Evolutionary conservation across 768 basidiomycete genomes (phyloP).

Genomic region (Lactarius hatsudake): DNA sequence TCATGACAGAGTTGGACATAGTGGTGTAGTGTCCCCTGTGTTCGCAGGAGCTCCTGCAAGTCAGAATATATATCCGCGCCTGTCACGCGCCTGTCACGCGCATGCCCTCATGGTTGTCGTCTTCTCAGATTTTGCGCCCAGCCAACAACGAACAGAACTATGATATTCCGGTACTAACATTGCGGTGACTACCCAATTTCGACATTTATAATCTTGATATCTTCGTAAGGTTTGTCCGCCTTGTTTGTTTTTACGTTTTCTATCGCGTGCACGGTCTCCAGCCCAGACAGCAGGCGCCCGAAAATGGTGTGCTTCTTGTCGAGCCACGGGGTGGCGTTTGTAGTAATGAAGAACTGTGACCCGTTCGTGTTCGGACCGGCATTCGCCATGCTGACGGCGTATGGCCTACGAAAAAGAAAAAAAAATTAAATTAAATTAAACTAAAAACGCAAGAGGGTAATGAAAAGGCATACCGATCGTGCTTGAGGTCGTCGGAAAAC

Average conservation of each 20-base stretch:
- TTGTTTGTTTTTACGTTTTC: conserved; percentile 88
- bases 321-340: conserved; percentile 89
- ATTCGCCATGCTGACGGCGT: conserved; percentile 95
- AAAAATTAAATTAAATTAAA: neutral
- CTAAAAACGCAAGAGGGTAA: neutral
- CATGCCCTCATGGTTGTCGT: too few species aligned
- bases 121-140: too few species aligned
- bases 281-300: conserved; percentile 79
- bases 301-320: conserved; percentile 94
- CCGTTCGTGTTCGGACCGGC: conserved; percentile 90
- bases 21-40: neutral
- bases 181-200: conserved; percentile 53
- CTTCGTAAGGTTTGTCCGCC: conserved; percentile 85
- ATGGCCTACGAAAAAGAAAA: conserved; percentile 55
- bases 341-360: conserved; percentile 98
- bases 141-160: neutral
- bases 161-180: neutral
- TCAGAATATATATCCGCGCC: too few species aligned
- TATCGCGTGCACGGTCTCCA: conserved; percentile 89
- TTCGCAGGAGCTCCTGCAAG: too few species aligned
- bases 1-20: conserved; percentile 26
- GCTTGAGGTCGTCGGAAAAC: conserved; percentile 82
- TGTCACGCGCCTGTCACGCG: too few species aligned
- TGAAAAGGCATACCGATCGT: conserved; percentile 65
- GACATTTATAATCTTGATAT: conserved; percentile 86